phyloP scores from a whole-genome alignment of 1,284 basidiomycete genomes.

The Psilocybe mexicana region DNA sequence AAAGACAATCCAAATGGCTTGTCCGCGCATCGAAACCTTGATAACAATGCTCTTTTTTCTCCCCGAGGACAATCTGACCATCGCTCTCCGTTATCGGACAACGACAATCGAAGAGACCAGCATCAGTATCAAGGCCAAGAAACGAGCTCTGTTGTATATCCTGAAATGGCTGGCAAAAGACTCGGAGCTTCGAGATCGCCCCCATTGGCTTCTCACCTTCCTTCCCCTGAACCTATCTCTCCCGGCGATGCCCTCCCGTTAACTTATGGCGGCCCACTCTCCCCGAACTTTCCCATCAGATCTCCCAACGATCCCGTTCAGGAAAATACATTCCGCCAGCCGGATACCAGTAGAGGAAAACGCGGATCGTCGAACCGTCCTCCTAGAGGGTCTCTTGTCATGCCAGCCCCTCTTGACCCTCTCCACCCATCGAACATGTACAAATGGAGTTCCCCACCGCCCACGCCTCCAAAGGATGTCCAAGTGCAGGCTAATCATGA shows the following conservation, averaged over 20 bases:
- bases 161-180: slow-evolving; percentile 1
- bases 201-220: not conserved
- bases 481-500: not conserved
- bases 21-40: not conserved
- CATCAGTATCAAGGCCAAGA: slow-evolving; percentile 10
- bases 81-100: slow-evolving; percentile 15
- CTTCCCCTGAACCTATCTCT: not conserved
- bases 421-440: not conserved
- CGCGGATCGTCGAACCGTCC: not conserved
- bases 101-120: slow-evolving; percentile 13
- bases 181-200: slow-evolving; percentile 1
- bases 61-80: not conserved
- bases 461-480: slow-evolving; percentile 1
- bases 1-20: not conserved
- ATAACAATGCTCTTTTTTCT: not conserved
- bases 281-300: not conserved
- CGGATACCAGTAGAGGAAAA: not conserved
- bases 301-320: not conserved
- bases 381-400: not conserved
- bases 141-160: not conserved
- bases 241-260: not conserved
- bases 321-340: not conserved
- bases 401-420: not conserved
- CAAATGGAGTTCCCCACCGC: slow-evolving; percentile 2
- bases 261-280: slow-evolving; percentile 3